phyloP scores from a whole-genome alignment of 306 rosid species.

The Vicia sativa region DNA sequence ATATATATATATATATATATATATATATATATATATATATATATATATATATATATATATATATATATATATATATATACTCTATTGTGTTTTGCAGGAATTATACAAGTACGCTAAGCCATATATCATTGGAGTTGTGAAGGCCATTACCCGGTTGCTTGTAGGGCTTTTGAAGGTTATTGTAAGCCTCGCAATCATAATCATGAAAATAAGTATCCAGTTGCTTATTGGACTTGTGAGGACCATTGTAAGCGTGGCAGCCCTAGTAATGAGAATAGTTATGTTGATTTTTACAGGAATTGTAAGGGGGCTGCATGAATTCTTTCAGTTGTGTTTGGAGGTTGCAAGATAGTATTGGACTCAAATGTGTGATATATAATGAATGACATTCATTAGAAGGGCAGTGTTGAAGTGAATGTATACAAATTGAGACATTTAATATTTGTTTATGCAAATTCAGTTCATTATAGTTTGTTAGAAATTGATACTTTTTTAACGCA shows the following conservation, averaged over 20 bases:
- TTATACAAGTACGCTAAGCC: conserved; percentile 30
- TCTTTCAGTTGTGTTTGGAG: background rate
- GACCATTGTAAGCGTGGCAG: conserved; percentile 19
- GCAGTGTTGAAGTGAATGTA: too few relatives aligned
- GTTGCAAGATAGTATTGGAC: conserved; percentile 8
- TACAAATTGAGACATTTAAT: too few relatives aligned
- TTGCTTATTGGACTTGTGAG: conserved; percentile 3
- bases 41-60: too few relatives aligned
- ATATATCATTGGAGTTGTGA: conserved; percentile 17
- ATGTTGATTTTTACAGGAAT: background rate
- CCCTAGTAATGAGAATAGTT: conserved; percentile 9
- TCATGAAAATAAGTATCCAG: background rate
- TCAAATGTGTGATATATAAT: background rate
- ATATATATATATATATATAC: too few relatives aligned
- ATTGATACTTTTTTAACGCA: too few relatives aligned
- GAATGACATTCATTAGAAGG: background rate
- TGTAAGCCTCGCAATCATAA: conserved; percentile 25
- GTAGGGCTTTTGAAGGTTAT: conserved; percentile 21
- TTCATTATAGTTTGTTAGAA: too few relatives aligned
- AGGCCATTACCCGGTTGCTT: background rate
- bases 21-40: too few relatives aligned
- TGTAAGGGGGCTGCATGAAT: background rate
- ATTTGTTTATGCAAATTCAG: too few relatives aligned
- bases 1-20: too few relatives aligned
- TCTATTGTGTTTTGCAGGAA: conserved; percentile 37